These are phyloP conservation scores for Parathielavia appendiculata DNA, from an alignment of 495 filamentous ascomycete species.

Conservation along the genomic window DNA sequence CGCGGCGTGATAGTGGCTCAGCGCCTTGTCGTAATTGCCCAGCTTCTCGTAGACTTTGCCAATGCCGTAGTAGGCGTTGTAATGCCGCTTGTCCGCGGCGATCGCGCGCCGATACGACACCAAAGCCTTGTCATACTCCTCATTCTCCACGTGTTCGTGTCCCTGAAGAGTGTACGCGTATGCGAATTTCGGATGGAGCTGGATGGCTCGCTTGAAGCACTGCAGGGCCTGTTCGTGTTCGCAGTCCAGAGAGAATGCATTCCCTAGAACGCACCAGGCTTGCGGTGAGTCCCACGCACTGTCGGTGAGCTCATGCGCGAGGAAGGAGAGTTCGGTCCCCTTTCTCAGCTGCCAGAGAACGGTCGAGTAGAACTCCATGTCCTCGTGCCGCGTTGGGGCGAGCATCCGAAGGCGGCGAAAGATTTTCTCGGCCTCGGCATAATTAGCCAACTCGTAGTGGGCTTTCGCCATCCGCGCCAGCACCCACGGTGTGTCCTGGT, in stretches of 20 bases:
- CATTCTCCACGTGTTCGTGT: conserved; percentile 93
- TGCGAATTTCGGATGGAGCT: conserved; percentile 82
- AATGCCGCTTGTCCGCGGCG: conserved; percentile 79
- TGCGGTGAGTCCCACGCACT: conserved; percentile 81
- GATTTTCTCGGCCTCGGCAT: conserved; percentile 76
- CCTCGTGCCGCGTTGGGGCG: conserved; percentile 72
- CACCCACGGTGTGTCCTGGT: conserved; percentile 94
- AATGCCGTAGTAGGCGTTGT: conserved; percentile 96
- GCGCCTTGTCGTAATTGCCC: conserved; percentile 84
- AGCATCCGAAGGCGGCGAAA: conserved; percentile 71
- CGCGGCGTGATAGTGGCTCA: conserved; percentile 84
- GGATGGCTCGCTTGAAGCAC: conserved; percentile 92
- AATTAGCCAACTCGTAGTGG: conserved; percentile 81
- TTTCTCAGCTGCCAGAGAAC: conserved; percentile 94
- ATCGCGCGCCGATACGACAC: conserved; percentile 78
- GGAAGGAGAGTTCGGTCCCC: conserved; percentile 83
- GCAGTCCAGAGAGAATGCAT: conserved; percentile 88
- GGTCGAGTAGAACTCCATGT: conserved; percentile 97
- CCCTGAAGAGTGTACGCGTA: conserved; percentile 95
- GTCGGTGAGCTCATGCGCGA: conserved; percentile 85
- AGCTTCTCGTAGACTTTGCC: conserved; percentile 90
- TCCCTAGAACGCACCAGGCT: conserved; percentile 93
- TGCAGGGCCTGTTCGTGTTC: conserved; percentile 92
- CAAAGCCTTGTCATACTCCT: conserved; percentile 93
- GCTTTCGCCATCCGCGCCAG: conserved; percentile 83